Evolutionary conservation across 2,329 filamentous ascomycete species (phyloP).

Genomic region (Bipolaris sorokiniana): DNA sequence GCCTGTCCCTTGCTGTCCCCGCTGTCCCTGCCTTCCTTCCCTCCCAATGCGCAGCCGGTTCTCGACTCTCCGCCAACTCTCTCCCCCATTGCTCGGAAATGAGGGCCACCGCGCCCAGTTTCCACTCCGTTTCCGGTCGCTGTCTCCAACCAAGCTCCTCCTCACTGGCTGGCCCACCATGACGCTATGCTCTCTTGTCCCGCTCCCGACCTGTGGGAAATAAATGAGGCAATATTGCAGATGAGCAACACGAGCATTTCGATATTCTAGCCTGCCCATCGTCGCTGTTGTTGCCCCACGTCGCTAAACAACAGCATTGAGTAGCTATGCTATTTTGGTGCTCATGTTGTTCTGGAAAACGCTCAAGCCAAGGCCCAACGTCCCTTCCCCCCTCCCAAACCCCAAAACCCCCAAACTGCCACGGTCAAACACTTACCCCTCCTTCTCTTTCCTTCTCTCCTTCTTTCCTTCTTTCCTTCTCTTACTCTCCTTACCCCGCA

Average conservation of each 20-base stretch:
- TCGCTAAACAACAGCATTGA: no score
- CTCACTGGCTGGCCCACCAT: constrained; percentile 2
- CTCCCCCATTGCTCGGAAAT: constrained; percentile 16
- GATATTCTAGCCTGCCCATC: background rate
- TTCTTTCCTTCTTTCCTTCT: background rate
- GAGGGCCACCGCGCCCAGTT: constrained; percentile 13
- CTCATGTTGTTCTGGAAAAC: constrained; percentile 1
- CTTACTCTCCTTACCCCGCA: background rate
- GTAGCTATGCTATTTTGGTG: no score
- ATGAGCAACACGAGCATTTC: constrained; percentile 1
- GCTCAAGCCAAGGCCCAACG: background rate
- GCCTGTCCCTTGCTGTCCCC: constrained; percentile 1
- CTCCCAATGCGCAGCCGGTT: constrained; percentile 7
- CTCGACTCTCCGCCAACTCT: constrained; percentile 15
- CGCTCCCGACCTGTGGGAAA: constrained; percentile 2
- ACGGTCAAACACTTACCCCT: background rate
- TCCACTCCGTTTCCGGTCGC: constrained; percentile 2
- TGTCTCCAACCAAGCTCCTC: constrained; percentile 1
- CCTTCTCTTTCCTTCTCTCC: background rate
- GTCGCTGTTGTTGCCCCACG: no score
- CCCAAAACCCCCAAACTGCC: no score
- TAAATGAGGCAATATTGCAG: constrained; percentile 16
- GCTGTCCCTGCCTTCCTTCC: constrained; percentile 4
- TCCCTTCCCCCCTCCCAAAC: no score
- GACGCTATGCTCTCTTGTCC: constrained; percentile 3